Evolutionary conservation across 768 basidiomycete species (phyloP).

Genomic region (Russula olivacea): DNA sequence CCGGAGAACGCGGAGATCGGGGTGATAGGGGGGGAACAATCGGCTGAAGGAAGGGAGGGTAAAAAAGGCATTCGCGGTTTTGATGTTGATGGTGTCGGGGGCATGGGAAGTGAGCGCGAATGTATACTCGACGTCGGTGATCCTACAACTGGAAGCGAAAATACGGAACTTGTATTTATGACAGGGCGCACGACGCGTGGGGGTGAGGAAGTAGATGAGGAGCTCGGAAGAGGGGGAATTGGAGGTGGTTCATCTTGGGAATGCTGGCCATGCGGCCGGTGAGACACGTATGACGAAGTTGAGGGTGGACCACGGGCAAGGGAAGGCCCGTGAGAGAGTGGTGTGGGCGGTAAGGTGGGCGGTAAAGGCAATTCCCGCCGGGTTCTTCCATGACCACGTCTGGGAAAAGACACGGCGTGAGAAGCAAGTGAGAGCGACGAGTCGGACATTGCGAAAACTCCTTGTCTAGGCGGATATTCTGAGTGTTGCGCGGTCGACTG

Average conservation of each 20-base stretch:
- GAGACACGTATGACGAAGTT: not conserved
- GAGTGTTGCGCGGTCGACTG: conserved; percentile 1
- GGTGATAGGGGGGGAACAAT: not conserved
- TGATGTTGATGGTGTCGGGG: conserved; percentile 2
- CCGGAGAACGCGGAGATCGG: not conserved
- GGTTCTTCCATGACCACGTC: not conserved
- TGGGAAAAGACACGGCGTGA: not conserved
- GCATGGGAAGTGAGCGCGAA: conserved; percentile 12
- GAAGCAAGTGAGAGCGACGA: conserved; percentile 12
- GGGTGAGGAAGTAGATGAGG: not conserved
- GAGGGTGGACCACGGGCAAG: not conserved
- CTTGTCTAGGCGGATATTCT: not conserved
- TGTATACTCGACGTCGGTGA: conserved; percentile 11
- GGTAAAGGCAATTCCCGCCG: conserved; percentile 13
- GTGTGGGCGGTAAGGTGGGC: not conserved
- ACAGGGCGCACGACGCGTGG: not conserved
- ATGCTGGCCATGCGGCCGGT: not conserved
- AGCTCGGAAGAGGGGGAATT: conserved; percentile 1
- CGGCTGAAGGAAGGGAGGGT: not conserved
- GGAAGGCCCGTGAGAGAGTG: not conserved
- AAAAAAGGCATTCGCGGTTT: conserved; percentile 1
- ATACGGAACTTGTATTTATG: not conserved
- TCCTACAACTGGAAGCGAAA: not conserved
- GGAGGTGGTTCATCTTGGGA: conserved; percentile 1
- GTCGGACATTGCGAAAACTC: not conserved